These are phyloP conservation scores for Sarocladium oryzae DNA, from an alignment of 2,329 filamentous ascomycete species.

Conservation along the genomic window DNA sequence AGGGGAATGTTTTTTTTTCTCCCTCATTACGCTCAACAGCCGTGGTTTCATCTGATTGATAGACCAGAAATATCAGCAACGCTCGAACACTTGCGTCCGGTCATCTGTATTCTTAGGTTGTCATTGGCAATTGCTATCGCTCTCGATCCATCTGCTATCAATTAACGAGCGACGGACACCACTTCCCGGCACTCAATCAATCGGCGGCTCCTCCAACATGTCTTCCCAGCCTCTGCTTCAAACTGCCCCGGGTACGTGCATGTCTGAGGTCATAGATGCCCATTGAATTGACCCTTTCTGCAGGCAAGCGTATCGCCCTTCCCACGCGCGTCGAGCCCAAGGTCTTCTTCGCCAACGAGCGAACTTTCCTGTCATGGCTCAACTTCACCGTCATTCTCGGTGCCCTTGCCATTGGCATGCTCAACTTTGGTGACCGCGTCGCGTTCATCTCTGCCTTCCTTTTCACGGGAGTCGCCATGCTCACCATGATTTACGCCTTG, in stretches of 20 bases:
- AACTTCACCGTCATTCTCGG: slow-evolving; percentile 99
- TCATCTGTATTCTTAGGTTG: neutral
- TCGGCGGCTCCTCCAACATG: slow-evolving; percentile 48
- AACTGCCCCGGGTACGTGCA: slow-evolving; percentile 72
- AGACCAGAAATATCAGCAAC: neutral
- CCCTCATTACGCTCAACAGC: neutral
- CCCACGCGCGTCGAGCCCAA: slow-evolving; percentile 98
- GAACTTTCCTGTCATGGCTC: slow-evolving; percentile 98
- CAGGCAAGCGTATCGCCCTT: slow-evolving; percentile 97
- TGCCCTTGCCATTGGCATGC: slow-evolving; percentile 89
- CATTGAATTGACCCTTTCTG: neutral
- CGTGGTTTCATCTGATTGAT: neutral
- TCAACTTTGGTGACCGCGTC: slow-evolving; percentile 94
- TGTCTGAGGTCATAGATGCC: neutral
- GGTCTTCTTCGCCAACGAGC: slow-evolving; percentile 99
- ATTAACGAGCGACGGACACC: neutral
- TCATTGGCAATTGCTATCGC: neutral
- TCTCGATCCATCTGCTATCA: neutral
- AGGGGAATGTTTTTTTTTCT: slow-evolving; percentile 17
- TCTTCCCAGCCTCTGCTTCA: slow-evolving; percentile 95
- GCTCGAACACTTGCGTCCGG: neutral
- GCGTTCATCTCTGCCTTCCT: slow-evolving; percentile 90
- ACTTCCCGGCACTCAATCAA: neutral
- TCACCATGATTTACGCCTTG: slow-evolving; percentile 90
- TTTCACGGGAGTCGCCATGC: slow-evolving; percentile 91